These are phyloP conservation scores for Rhodotorula mucilaginosa DNA, from an alignment of 1,284 basidiomycete species.

Conservation along the genomic window DNA sequence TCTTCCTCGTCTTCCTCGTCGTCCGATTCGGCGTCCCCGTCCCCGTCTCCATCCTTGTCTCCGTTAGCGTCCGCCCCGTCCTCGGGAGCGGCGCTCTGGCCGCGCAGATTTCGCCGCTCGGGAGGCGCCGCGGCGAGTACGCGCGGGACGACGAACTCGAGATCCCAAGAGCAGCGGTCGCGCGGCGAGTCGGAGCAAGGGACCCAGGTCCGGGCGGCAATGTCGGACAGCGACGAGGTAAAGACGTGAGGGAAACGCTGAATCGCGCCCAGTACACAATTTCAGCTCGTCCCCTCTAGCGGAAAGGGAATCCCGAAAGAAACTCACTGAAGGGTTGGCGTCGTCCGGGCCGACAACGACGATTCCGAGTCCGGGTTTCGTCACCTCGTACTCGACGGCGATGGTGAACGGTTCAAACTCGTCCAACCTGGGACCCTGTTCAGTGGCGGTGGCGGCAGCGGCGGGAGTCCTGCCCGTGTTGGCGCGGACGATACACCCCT, in stretches of 20 bases:
- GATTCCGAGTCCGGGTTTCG: constrained; percentile 78
- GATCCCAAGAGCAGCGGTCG: constrained; percentile 98
- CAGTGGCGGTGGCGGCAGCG: not conserved
- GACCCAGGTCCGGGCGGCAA: constrained; percentile 92
- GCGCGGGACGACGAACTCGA: constrained; percentile 90
- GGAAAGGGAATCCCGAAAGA: too few species aligned
- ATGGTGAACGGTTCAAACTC: constrained; percentile 77
- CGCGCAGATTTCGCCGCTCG: not conserved
- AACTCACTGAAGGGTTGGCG: constrained; percentile 75
- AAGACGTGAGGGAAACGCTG: constrained; percentile 90
- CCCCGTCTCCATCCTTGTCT: constrained; percentile 1
- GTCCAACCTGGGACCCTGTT: constrained; percentile 23
- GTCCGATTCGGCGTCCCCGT: constrained; percentile 49
- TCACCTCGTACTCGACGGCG: constrained; percentile 73
- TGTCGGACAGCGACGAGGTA: constrained; percentile 81
- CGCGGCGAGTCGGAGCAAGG: constrained; percentile 93
- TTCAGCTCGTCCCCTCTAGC: not conserved
- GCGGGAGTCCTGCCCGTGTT: constrained; percentile 5
- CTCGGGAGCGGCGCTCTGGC: not conserved
- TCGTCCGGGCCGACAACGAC: constrained; percentile 79
- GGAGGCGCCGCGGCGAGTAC: constrained; percentile 58
- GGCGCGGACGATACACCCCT: constrained; percentile 52
- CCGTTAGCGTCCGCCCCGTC: constrained; percentile 9
- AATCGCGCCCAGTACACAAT: not conserved
- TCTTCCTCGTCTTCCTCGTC: constrained; percentile 57